Conservation (phyloP, 2,329 filamentous ascomycete species). For the Rosellinia necatrix region DNA sequence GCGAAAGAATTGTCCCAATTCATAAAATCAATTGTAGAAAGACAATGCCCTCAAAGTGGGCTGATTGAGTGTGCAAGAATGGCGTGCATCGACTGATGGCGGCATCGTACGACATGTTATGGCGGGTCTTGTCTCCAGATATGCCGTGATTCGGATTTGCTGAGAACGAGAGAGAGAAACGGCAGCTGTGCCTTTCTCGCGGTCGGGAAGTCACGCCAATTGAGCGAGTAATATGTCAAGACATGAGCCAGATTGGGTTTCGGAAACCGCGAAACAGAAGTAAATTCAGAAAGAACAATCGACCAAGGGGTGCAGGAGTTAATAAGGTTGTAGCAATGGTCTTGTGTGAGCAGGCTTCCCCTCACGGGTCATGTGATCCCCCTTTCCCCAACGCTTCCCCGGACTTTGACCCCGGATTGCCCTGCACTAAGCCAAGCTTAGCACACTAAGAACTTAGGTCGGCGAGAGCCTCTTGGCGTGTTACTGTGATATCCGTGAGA, state of each 20-base stretch:
- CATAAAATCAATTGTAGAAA: background rate
- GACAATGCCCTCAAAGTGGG: conserved; percentile 1
- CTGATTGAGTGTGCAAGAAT: background rate
- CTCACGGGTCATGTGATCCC: conserved; percentile 20
- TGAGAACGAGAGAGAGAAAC: background rate
- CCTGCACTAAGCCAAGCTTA: background rate
- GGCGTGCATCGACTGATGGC: conserved; percentile 6
- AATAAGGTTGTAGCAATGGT: background rate
- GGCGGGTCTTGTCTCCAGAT: background rate
- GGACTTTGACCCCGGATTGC: conserved; percentile 14
- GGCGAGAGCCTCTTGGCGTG: too few species aligned
- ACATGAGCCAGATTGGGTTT: background rate
- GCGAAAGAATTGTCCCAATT: background rate
- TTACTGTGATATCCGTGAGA: too few species aligned
- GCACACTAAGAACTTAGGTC: background rate
- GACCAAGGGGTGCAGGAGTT: background rate
- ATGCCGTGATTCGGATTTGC: background rate
- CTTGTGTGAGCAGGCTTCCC: conserved; percentile 20
- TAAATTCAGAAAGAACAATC: background rate
- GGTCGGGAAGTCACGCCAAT: background rate
- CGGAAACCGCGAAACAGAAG: background rate
- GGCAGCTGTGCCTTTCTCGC: background rate
- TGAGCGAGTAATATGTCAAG: conserved; percentile 1
- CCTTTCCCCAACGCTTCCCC: conserved; percentile 25
- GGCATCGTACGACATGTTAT: conserved; percentile 10